Evolutionary conservation across 2,329 filamentous ascomycete species (phyloP).

Genomic region (Beauveria asiatica): DNA sequence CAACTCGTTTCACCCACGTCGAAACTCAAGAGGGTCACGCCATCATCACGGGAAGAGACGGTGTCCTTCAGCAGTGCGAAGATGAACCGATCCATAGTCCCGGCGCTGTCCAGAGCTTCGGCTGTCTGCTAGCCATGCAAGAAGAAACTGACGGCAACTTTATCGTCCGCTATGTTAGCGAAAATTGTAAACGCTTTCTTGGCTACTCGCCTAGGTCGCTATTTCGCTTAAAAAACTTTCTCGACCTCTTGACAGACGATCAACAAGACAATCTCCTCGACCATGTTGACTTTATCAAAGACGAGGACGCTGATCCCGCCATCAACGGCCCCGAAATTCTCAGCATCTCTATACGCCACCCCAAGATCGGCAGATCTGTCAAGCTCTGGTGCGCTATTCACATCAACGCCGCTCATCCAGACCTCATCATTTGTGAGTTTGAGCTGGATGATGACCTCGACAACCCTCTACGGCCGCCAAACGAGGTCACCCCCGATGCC

Average conservation of each 20-base stretch:
- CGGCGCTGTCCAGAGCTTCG: slow-evolving; percentile 73
- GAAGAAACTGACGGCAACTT: slow-evolving; percentile 62
- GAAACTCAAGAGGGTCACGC: slow-evolving; percentile 71
- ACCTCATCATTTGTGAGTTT: slow-evolving; percentile 78
- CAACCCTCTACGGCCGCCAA: slow-evolving; percentile 57
- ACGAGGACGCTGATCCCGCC: slow-evolving; percentile 68
- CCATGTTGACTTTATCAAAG: slow-evolving; percentile 79
- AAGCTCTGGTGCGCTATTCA: slow-evolving; percentile 89
- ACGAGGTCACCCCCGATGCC: slow-evolving; percentile 49
- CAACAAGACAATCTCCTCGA: slow-evolving; percentile 77
- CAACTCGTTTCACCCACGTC: slow-evolving; percentile 70
- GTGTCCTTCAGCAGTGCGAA: slow-evolving; percentile 69
- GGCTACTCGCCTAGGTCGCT: slow-evolving; percentile 70
- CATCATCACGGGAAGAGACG: slow-evolving; percentile 71
- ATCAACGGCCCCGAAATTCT: slow-evolving; percentile 81
- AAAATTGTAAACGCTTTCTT: slow-evolving; percentile 68
- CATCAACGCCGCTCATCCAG: slow-evolving; percentile 56
- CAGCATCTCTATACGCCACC: slow-evolving; percentile 60
- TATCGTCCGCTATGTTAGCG: slow-evolving; percentile 64
- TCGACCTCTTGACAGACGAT: slow-evolving; percentile 76
- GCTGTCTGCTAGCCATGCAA: slow-evolving; percentile 63
- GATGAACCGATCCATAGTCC: slow-evolving; percentile 88
- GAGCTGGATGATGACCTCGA: slow-evolving; percentile 70
- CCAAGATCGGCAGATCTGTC: slow-evolving; percentile 41
- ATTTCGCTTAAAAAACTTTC: slow-evolving; percentile 66